These are phyloP conservation scores for Leucaena leucocephala DNA, from an alignment of 306 rosid species.

Conservation along the genomic window DNA sequence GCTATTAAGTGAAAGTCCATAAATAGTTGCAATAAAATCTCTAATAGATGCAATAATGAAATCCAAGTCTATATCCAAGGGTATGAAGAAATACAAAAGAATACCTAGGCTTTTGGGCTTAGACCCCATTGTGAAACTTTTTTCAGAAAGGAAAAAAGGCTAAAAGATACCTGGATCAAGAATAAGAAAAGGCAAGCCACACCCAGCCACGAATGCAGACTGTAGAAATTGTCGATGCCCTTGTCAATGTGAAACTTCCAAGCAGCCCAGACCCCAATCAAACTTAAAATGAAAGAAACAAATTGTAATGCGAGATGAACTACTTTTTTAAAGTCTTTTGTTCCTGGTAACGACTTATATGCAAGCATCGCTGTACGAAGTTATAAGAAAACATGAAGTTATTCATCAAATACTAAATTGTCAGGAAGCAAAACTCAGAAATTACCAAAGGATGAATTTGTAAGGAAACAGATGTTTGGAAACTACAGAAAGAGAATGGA, in stretches of 20 bases:
- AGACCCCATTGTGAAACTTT: background rate
- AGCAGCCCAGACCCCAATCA: conserved; percentile 92
- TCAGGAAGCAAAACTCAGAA: background rate
- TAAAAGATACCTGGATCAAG: conserved; percentile 66
- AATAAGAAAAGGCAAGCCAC: conserved; percentile 79
- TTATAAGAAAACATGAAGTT: conserved; percentile 3
- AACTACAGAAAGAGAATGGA: background rate
- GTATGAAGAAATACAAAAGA: background rate
- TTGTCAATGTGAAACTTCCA: conserved; percentile 91
- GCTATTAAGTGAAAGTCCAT: background rate
- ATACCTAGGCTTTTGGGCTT: background rate
- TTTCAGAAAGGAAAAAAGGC: background rate
- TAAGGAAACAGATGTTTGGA: background rate
- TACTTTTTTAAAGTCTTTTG: conserved; percentile 68
- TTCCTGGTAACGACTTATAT: conserved; percentile 84
- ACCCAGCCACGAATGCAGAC: conserved; percentile 98
- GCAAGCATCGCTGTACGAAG: conserved; percentile 84
- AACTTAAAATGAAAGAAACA: conserved; percentile 69
- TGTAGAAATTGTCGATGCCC: conserved; percentile 96
- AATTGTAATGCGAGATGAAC: conserved; percentile 79
- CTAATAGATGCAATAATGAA: background rate
- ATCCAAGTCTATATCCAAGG: conserved; percentile 26
- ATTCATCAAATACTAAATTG: conserved; percentile 20
- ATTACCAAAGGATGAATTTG: background rate
- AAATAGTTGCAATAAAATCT: background rate